phyloP scores from a whole-genome alignment of 2,329 filamentous ascomycete species.

The Epichloe amarillans region DNA sequence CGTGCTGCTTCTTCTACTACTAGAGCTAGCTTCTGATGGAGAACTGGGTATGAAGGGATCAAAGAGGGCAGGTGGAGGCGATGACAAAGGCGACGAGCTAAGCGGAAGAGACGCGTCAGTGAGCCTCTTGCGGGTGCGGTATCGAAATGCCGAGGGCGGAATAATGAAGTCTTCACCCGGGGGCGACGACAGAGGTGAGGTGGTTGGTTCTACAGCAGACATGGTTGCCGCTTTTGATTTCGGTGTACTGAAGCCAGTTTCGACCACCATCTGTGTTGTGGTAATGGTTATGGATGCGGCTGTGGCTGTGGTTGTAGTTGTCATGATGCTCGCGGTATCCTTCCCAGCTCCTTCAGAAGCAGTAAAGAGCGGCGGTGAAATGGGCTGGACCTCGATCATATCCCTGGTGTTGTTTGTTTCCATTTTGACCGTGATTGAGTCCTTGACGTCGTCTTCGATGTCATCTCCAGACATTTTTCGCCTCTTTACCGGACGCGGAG shows the following conservation, averaged over 20 bases:
- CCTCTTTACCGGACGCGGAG: slow-evolving; percentile 18
- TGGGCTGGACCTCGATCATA: neutral
- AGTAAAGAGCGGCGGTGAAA: neutral
- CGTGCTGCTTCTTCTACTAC: slow-evolving; percentile 21
- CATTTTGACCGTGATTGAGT: neutral
- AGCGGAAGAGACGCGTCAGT: slow-evolving; percentile 12
- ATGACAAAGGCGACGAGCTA: slow-evolving; percentile 44
- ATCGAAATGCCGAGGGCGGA: slow-evolving; percentile 14
- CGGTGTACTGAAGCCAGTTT: slow-evolving; percentile 7
- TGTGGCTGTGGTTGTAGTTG: slow-evolving; percentile 1
- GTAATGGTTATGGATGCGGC: neutral
- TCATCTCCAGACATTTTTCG: slow-evolving; percentile 15
- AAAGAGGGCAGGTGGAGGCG: slow-evolving; percentile 38
- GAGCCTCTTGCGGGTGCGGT: slow-evolving; percentile 11
- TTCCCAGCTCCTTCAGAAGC: slow-evolving; percentile 7
- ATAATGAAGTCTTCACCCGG: slow-evolving; percentile 19
- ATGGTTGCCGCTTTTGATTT: slow-evolving; percentile 5
- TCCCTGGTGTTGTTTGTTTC: neutral
- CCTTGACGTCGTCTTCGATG: neutral
- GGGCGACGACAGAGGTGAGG: slow-evolving; percentile 26
- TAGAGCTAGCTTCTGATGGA: slow-evolving; percentile 23
- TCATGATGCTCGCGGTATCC: slow-evolving; percentile 1
- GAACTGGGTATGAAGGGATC: slow-evolving; percentile 33
- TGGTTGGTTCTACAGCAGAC: slow-evolving; percentile 11
- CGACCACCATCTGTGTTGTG: neutral